Conservation (phyloP, 768 basidiomycete genomes). For the Boletus pseudo-olivaceus region DNA sequence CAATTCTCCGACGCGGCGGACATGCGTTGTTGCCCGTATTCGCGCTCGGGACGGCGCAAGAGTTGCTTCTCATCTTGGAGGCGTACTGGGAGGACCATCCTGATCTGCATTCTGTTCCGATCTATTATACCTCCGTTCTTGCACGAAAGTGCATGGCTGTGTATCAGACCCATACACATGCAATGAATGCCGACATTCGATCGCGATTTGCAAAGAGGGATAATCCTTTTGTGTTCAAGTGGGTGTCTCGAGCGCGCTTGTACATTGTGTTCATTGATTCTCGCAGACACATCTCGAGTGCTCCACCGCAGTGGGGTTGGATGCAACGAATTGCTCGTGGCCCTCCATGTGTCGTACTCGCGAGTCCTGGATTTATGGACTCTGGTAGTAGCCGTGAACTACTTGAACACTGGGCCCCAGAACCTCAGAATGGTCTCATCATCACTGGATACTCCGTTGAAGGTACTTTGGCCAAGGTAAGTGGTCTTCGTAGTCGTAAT, state of each 20-base stretch:
- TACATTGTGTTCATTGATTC: background rate
- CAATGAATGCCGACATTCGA: conserved; percentile 92
- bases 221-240: conserved; percentile 98
- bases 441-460: conserved; percentile 96
- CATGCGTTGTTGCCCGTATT: conserved; percentile 94
- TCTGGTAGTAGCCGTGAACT: conserved; percentile 86
- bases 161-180: conserved; percentile 94
- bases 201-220: conserved; percentile 89
- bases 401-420: conserved; percentile 92
- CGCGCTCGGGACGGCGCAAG: conserved; percentile 92
- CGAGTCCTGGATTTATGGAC: conserved; percentile 92
- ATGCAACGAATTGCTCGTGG: conserved; percentile 87
- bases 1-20: conserved; percentile 85
- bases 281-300: conserved; percentile 70
- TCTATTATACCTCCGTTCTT: conserved; percentile 92
- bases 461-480: conserved; percentile 93
- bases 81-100: conserved; percentile 96
- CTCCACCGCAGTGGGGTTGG: conserved; percentile 73
- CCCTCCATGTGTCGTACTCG: conserved; percentile 92
- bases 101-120: conserved; percentile 86
- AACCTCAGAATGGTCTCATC: conserved; percentile 89
- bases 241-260: conserved; percentile 30
- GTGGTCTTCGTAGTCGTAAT: conserved; percentile 35
- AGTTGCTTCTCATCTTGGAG: conserved; percentile 87
- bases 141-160: conserved; percentile 97